Conservation (phyloP, 768 basidiomycete genomes). For the Mycena belliarum region DNA sequence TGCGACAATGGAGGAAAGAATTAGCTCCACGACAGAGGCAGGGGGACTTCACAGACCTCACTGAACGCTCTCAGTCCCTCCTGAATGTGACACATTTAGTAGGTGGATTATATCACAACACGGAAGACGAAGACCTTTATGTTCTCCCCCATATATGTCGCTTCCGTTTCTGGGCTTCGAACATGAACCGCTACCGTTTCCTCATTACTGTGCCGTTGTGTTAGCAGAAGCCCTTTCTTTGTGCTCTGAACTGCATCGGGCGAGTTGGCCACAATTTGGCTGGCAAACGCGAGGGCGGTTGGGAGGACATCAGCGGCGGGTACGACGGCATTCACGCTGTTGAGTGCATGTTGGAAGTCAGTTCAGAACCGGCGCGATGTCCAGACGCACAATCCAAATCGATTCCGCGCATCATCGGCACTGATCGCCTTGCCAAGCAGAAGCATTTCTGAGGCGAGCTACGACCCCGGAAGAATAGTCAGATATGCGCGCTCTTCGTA, state of each 20-base stretch:
- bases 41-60: neutral
- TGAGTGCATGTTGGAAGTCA: neutral
- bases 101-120: neutral
- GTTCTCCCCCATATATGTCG: constrained; percentile 9
- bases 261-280: constrained; percentile 61
- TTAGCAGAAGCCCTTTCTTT: constrained; percentile 61
- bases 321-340: constrained; percentile 73
- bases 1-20: neutral
- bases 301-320: constrained; percentile 54
- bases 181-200: constrained; percentile 6
- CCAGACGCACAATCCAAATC: constrained; percentile 78
- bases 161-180: constrained; percentile 7
- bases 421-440: constrained; percentile 69
- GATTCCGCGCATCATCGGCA: constrained; percentile 64
- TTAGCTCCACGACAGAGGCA: no score
- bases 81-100: neutral
- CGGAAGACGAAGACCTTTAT: constrained; percentile 12
- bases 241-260: constrained; percentile 81
- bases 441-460: constrained; percentile 78
- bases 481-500: no score
- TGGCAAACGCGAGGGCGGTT: constrained; percentile 63
- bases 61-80: constrained; percentile 20
- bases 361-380: neutral
- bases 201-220: constrained; percentile 9
- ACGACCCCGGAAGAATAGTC: neutral